A percentile compares a stretch with the other conserved stretches of the same genome.
Conservation (phyloP, 306 rosid genomes). For the Arachis stenosperma region DNA sequence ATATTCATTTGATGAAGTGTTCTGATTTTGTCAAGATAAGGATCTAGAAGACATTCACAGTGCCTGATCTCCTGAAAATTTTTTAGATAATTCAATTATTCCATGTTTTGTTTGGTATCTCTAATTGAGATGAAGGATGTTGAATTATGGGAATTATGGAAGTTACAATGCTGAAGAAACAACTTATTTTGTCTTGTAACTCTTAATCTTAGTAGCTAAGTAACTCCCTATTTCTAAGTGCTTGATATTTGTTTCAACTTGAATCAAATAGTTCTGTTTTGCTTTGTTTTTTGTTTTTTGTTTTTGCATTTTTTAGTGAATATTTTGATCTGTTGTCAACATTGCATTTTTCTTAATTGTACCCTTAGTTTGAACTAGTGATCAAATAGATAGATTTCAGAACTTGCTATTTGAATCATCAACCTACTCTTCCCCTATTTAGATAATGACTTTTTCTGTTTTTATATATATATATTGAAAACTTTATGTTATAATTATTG, state of each 20-base stretch:
- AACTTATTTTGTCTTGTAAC: slow-evolving; percentile 8
- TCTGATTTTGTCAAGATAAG: slow-evolving; percentile 26
- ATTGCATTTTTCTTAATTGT: not conserved
- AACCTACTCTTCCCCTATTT: slow-evolving; percentile 11
- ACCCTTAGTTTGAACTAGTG: slow-evolving; percentile 2
- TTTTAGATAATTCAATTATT: slow-evolving; percentile 23
- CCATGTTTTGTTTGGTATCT: not conserved
- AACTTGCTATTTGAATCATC: slow-evolving; percentile 19
- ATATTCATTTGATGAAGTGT: slow-evolving; percentile 24
- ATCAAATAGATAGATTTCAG: slow-evolving; percentile 26
- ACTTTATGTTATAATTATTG: slow-evolving; percentile 18
- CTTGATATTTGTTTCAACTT: slow-evolving; percentile 10
- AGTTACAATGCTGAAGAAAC: slow-evolving; percentile 7
- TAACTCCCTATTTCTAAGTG: not conserved
- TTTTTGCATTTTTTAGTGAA: slow-evolving; percentile 2
- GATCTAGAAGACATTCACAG: slow-evolving; percentile 6
- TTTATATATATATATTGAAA: not conserved
- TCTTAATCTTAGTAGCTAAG: not conserved
- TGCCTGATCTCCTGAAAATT: slow-evolving; percentile 24
- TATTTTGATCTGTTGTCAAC: not conserved
- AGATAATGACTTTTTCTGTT: not conserved
- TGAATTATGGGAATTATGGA: slow-evolving; percentile 21
- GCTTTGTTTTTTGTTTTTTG: not conserved
- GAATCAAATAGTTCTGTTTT: not conserved
- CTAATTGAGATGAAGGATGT: slow-evolving; percentile 35